A percentile compares a stretch with the other conserved stretches of the same genome.
Evolutionary conservation across 192 early-diverging fungal species (phyloP).

Genomic region (Coemansia sp.): DNA sequence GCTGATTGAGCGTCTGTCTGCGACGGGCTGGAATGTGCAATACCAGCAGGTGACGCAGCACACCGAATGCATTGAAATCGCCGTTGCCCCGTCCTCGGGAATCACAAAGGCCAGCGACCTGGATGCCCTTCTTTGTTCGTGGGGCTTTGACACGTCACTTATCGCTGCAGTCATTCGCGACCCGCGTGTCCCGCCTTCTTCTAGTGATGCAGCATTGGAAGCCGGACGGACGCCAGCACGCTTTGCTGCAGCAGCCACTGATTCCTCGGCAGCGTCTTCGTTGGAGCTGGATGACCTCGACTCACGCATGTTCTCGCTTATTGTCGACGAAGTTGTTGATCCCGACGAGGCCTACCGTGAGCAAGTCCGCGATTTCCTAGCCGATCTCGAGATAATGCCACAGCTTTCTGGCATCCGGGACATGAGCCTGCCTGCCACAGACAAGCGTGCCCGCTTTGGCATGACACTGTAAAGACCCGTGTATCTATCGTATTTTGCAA

Average conservation of each 20-base stretch:
- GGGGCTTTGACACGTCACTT: constrained; percentile 35
- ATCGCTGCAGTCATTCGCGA: constrained; percentile 26
- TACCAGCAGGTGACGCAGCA: constrained; percentile 16
- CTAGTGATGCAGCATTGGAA: neutral
- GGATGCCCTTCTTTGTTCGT: constrained; percentile 28
- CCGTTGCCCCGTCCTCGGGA: constrained; percentile 33
- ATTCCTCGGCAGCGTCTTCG: neutral
- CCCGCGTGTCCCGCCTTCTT: constrained; percentile 6
- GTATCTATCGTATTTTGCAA: no score
- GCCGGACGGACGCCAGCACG: neutral
- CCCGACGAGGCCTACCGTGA: constrained; percentile 50
- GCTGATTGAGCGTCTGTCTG: constrained; percentile 35
- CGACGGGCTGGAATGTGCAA: constrained; percentile 31
- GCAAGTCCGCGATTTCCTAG: constrained; percentile 41
- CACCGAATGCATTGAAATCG: constrained; percentile 23
- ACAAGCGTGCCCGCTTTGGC: no score
- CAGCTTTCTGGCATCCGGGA: constrained; percentile 4
- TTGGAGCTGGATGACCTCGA: constrained; percentile 25
- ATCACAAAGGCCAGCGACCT: constrained; percentile 18
- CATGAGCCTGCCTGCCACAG: no score
- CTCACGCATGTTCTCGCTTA: constrained; percentile 40
- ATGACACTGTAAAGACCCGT: no score
- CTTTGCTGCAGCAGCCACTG: neutral
- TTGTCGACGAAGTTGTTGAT: constrained; percentile 47
- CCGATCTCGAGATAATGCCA: constrained; percentile 37